A percentile compares a stretch with the other conserved stretches of the same genome.
Conservation (phyloP, 2,329 filamentous ascomycete genomes). For the Fusarium abutilonis region DNA sequence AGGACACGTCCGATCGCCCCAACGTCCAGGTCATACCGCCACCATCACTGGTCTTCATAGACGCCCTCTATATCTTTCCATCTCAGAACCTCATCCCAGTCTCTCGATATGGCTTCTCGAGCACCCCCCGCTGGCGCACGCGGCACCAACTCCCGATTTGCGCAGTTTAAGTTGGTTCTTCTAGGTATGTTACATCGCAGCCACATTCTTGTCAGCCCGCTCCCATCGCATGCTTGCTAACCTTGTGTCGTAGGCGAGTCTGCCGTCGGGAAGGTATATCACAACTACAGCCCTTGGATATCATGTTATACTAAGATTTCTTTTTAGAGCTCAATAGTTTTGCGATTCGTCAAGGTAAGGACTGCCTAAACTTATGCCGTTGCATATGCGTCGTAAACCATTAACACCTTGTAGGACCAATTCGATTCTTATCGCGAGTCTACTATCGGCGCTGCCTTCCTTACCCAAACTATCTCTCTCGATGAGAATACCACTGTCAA, state of each 20-base stretch:
- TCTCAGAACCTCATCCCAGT: conserved; percentile 43
- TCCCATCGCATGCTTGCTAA: conserved; percentile 50
- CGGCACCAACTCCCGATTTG: conserved; percentile 83
- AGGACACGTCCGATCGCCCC: conserved; percentile 44
- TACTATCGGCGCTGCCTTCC: conserved; percentile 96
- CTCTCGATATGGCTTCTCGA: conserved; percentile 81
- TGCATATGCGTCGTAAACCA: conserved; percentile 12
- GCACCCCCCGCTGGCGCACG: conserved; percentile 70
- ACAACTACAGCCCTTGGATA: conserved; percentile 1
- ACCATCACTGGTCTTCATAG: conserved; percentile 32
- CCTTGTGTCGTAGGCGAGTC: conserved; percentile 79
- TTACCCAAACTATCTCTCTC: conserved; percentile 98
- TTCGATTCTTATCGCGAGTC: conserved; percentile 98
- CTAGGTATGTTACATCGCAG: conserved; percentile 72
- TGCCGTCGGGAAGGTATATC: conserved; percentile 91
- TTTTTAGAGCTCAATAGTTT: conserved; percentile 88
- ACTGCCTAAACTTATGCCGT: not conserved
- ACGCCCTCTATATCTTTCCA: conserved; percentile 28
- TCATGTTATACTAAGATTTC: conserved; percentile 33
- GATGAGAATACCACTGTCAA: conserved; percentile 99
- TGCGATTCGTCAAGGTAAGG: conserved; percentile 94
- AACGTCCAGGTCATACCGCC: conserved; percentile 42
- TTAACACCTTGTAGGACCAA: conserved; percentile 76
- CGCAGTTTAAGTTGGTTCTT: conserved; percentile 98
- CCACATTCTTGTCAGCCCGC: conserved; percentile 16